phyloP scores from a whole-genome alignment of 108 stramenopile species.

The Mediolabrus comicus region DNA sequence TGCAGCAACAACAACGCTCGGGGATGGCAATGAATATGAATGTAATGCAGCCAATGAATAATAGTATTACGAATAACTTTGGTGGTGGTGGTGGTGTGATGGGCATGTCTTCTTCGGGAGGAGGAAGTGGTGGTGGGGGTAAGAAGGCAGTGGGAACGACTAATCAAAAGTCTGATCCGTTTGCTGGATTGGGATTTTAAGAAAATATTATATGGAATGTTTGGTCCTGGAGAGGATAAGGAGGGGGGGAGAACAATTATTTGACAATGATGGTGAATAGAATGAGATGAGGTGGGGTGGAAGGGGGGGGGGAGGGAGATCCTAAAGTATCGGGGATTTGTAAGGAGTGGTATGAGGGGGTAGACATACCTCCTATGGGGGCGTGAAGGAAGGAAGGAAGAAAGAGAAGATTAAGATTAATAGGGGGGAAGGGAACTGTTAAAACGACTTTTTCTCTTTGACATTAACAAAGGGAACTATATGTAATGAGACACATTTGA shows the following conservation, averaged over 20 bases:
- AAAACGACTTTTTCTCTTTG: background rate
- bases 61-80: constrained; percentile 27
- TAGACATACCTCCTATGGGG: too few species aligned
- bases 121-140: background rate
- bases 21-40: constrained; percentile 23
- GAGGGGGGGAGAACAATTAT: background rate
- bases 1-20: background rate
- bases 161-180: constrained; percentile 33
- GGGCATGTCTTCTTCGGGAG: background rate
- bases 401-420: background rate
- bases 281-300: too few species aligned
- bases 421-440: background rate
- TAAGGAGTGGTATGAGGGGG: too few species aligned
- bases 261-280: too few species aligned
- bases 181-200: constrained; percentile 42
- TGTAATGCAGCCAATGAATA: constrained; percentile 30
- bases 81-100: background rate
- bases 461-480: background rate
- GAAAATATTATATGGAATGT: too few species aligned
- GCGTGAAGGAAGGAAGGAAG: background rate
- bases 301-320: too few species aligned
- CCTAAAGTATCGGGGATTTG: too few species aligned
- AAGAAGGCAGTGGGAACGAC: background rate
- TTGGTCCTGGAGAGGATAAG: too few species aligned
- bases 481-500: too few species aligned